These are phyloP conservation scores for Rubia occidens DNA, from an alignment of 305 asterid species.

Conservation along the genomic window DNA sequence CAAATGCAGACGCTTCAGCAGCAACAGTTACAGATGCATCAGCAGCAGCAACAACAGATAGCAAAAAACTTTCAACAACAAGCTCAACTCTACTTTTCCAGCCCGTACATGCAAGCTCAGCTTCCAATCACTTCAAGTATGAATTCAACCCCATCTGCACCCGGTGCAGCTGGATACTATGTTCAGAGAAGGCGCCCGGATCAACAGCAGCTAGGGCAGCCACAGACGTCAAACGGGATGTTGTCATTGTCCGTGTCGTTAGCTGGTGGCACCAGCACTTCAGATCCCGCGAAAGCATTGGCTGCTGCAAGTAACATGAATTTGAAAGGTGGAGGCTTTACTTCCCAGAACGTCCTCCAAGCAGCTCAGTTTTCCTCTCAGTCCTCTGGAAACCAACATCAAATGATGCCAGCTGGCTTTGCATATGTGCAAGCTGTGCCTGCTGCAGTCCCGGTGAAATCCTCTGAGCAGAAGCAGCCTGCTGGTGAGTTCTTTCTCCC, in stretches of 20 bases:
- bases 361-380: constrained; percentile 52
- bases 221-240: constrained; percentile 40
- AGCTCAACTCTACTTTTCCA: constrained; percentile 57
- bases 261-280: constrained; percentile 35
- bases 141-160: constrained; percentile 27
- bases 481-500: constrained; percentile 46
- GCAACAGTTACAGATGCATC: not conserved
- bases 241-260: constrained; percentile 39
- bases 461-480: constrained; percentile 79
- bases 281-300: constrained; percentile 84
- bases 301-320: constrained; percentile 45
- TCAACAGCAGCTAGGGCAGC: constrained; percentile 37
- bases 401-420: constrained; percentile 54
- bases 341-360: constrained; percentile 45
- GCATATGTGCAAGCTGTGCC: constrained; percentile 57
- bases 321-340: constrained; percentile 45
- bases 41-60: constrained; percentile 5
- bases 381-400: constrained; percentile 41
- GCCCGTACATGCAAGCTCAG: constrained; percentile 50
- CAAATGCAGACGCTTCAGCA: constrained; percentile 47
- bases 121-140: constrained; percentile 34
- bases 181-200: constrained; percentile 50
- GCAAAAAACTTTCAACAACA: constrained; percentile 58
- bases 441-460: constrained; percentile 62
- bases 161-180: constrained; percentile 51